phyloP scores from a whole-genome alignment of 2,329 filamentous ascomycete species.

The Colletotrichum scovillei region DNA sequence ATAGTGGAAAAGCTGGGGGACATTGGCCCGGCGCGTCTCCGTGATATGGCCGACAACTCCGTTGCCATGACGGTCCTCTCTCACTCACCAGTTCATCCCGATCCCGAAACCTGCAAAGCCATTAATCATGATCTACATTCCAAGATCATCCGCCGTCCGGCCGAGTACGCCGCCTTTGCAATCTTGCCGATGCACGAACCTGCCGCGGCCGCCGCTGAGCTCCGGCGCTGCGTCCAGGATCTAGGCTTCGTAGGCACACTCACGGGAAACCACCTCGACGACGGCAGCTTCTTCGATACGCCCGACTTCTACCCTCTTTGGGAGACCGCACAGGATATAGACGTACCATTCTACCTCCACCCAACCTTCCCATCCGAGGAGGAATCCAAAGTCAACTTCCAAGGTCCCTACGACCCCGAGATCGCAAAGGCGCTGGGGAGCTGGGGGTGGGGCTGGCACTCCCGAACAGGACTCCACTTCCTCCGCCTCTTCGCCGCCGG shows the following conservation, averaged over 20 bases:
- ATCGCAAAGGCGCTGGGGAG: constrained; percentile 69
- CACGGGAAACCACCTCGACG: constrained; percentile 37
- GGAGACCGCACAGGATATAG: constrained; percentile 52
- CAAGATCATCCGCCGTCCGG: constrained; percentile 37
- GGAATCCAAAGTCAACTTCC: constrained; percentile 16
- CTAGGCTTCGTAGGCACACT: constrained; percentile 47
- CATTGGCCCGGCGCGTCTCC: neutral
- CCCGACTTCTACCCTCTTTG: constrained; percentile 44
- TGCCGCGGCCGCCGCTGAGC: constrained; percentile 42
- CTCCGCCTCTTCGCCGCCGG: constrained; percentile 48
- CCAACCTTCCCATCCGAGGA: constrained; percentile 44
- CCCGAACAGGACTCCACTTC: constrained; percentile 41
- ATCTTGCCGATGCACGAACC: constrained; percentile 37
- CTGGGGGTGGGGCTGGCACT: constrained; percentile 30
- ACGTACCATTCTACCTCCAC: constrained; percentile 64
- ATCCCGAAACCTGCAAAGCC: neutral
- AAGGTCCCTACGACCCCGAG: constrained; percentile 59
- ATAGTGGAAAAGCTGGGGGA: constrained; percentile 15
- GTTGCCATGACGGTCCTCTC: constrained; percentile 21
- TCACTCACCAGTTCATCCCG: neutral
- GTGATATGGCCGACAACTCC: constrained; percentile 10
- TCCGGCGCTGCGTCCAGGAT: constrained; percentile 43
- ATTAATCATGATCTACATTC: constrained; percentile 23
- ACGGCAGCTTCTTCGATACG: constrained; percentile 45
- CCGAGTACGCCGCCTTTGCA: constrained; percentile 44